Percentiles rank a stretch among this genome's conserved stretches.
Evolutionary conservation across 2,329 filamentous ascomycete genomes (phyloP).

Genomic region (Sordariomycetes sp.): DNA sequence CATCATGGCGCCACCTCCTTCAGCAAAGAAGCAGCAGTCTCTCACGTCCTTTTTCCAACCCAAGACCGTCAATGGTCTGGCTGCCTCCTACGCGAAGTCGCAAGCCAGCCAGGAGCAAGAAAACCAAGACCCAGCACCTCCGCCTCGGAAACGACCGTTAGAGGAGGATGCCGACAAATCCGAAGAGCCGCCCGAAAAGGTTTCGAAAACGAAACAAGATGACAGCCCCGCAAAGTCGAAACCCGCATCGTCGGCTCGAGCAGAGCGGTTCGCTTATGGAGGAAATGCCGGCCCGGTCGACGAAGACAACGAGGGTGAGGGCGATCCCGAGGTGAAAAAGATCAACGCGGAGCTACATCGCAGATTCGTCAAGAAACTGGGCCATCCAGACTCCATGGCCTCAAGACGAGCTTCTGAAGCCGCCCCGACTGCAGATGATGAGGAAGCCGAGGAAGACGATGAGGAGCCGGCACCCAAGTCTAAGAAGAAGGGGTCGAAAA

Average conservation of each 20-base stretch:
- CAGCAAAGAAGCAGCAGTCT: slow-evolving; percentile 64
- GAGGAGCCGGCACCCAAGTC: slow-evolving; percentile 40
- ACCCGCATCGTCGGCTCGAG: slow-evolving; percentile 25
- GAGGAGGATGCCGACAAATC: slow-evolving; percentile 33
- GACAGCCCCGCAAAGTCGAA: not conserved
- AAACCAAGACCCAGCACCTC: slow-evolving; percentile 8
- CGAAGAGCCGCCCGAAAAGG: slow-evolving; percentile 32
- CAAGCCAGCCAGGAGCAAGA: slow-evolving; percentile 16
- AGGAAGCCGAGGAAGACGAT: slow-evolving; percentile 44
- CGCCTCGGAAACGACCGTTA: slow-evolving; percentile 40
- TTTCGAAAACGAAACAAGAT: slow-evolving; percentile 21
- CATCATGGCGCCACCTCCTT: slow-evolving; percentile 24
- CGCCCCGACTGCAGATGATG: slow-evolving; percentile 40
- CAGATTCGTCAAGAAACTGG: slow-evolving; percentile 84
- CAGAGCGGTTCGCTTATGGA: slow-evolving; percentile 42
- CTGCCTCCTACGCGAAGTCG: slow-evolving; percentile 24
- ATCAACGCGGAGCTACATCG: slow-evolving; percentile 66
- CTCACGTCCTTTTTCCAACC: slow-evolving; percentile 81
- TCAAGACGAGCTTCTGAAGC: slow-evolving; percentile 40
- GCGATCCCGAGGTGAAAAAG: slow-evolving; percentile 39
- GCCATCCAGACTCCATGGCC: slow-evolving; percentile 72
- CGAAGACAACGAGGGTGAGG: slow-evolving; percentile 34
- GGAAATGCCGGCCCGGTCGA: slow-evolving; percentile 23
- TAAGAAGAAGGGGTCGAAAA: slow-evolving; percentile 62
- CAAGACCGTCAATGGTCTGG: slow-evolving; percentile 40